A percentile compares a stretch with the other conserved stretches of the same genome.
phyloP scores from a whole-genome alignment of 129 eudicot genomes.

The Lactuca sativa region DNA sequence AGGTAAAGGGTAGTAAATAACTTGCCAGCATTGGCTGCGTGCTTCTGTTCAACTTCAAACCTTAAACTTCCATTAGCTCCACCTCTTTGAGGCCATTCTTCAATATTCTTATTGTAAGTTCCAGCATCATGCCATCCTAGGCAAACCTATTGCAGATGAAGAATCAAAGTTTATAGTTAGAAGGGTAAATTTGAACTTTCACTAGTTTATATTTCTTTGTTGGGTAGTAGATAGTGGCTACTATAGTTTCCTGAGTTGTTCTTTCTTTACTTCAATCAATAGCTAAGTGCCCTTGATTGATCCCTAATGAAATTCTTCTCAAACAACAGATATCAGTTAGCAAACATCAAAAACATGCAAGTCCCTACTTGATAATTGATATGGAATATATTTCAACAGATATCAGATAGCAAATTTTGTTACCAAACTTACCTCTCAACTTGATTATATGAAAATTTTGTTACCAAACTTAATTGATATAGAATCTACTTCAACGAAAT shows the following conservation, averaged over 20 bases:
- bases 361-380: neutral
- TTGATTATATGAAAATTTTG: neutral
- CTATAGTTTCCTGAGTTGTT: too few relatives aligned
- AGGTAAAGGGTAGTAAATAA: slow-evolving; percentile 9
- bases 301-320: neutral
- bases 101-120: slow-evolving; percentile 81
- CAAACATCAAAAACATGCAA: neutral
- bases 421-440: neutral
- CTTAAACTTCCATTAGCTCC: slow-evolving; percentile 98
- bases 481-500: neutral
- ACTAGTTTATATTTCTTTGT: too few relatives aligned
- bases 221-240: too few relatives aligned
- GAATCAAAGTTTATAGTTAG: neutral
- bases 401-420: neutral
- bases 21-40: slow-evolving; percentile 96
- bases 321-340: slow-evolving; percentile 7
- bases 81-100: slow-evolving; percentile 97
- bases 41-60: slow-evolving; percentile 87
- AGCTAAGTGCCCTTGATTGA: neutral
- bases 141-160: slow-evolving; percentile 60
- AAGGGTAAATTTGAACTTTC: too few relatives aligned
- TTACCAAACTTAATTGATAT: neutral
- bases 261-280: too few relatives aligned
- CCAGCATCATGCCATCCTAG: slow-evolving; percentile 99
- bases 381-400: neutral